Base-by-base conservation (phyloP, 805 yeast genomes). In the Sugiyamaella valdiviana region DNA sequence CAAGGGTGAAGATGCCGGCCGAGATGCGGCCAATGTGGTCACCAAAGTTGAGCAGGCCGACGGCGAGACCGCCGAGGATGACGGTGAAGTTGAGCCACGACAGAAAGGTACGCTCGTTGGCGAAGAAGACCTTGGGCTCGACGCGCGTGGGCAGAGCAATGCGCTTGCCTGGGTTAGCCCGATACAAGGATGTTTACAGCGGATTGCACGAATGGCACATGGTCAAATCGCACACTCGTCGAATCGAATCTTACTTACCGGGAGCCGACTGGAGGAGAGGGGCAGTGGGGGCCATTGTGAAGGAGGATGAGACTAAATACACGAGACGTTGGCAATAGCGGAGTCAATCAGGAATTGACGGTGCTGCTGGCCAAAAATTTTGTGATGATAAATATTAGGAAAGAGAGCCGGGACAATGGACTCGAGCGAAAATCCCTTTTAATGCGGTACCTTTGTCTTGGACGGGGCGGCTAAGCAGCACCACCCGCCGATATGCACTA, bases 71-170 rank as follows among this genome's bases (percentile, higher is more conserved):
- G 23, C 99, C 99, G 52, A 93, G 76, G 63, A 95, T 87, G 51
- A 93, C 97, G n/a, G 99, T 93, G 76, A 93, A 93, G 69, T 95
- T 95, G 62, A 93, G 78, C 99, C 99, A 93, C 43, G 98, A 91
- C 51, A 93, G 76, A 65, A 93, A 93, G 1, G 99, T 93, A 75
- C 99, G 86, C 72, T 93, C 99, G 65, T 93, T 93, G 64, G 99
- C 99, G 63, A 93, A 93, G 73, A 95, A 93, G 22, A 93, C 99
- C 70, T 93, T 93, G 57, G 99, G 99, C 71, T 93, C 99, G 19
- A 93, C 97, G 55, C 99, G 79, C 16, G 97, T 95, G 43, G 99
- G 99, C 48, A 93, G 76, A 3, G 99, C 98, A 57, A 93, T 93
- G 72, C 98, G 83, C 70, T 93, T 93, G 51, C 83, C 82, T 57